Conservation (phyloP, 495 filamentous ascomycete species). For the Aspergillus sparsus region DNA sequence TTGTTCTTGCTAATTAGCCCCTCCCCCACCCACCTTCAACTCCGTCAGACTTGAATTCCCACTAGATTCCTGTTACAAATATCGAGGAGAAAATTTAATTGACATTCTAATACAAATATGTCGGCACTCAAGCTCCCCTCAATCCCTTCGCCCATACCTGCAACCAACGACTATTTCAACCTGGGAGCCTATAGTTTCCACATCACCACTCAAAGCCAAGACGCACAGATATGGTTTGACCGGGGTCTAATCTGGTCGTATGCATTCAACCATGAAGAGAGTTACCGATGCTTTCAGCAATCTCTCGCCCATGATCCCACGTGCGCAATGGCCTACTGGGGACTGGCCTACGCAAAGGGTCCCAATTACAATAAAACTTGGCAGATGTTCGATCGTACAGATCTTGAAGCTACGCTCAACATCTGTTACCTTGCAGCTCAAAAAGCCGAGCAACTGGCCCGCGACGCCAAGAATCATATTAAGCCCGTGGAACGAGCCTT, state of each 20-base stretch:
- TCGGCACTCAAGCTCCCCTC: too few species aligned
- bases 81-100: too few species aligned
- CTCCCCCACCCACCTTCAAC: too few species aligned
- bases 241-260: slow-evolving; percentile 64
- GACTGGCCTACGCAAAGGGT: slow-evolving; percentile 60
- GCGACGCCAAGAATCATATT: too few species aligned
- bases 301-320: slow-evolving; percentile 52
- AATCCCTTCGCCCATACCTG: too few species aligned
- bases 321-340: slow-evolving; percentile 67
- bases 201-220: slow-evolving; percentile 47
- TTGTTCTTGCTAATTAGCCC: too few species aligned
- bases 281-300: slow-evolving; percentile 57
- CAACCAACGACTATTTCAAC: slow-evolving; percentile 50
- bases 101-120: too few species aligned
- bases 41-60: too few species aligned
- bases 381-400: slow-evolving; percentile 57
- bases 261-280: slow-evolving; percentile 66
- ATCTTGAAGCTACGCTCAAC: slow-evolving; percentile 44
- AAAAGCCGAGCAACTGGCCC: too few species aligned
- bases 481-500: slow-evolving; percentile 57
- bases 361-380: slow-evolving; percentile 74
- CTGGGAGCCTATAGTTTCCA: slow-evolving; percentile 52
- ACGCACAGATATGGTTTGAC: slow-evolving; percentile 62
- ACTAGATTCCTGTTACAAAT: too few species aligned
- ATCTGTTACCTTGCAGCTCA: slow-evolving; percentile 44